Base-by-base conservation (phyloP, 2,329 filamentous ascomycete genomes). In the Zasmidium angulare region DNA sequence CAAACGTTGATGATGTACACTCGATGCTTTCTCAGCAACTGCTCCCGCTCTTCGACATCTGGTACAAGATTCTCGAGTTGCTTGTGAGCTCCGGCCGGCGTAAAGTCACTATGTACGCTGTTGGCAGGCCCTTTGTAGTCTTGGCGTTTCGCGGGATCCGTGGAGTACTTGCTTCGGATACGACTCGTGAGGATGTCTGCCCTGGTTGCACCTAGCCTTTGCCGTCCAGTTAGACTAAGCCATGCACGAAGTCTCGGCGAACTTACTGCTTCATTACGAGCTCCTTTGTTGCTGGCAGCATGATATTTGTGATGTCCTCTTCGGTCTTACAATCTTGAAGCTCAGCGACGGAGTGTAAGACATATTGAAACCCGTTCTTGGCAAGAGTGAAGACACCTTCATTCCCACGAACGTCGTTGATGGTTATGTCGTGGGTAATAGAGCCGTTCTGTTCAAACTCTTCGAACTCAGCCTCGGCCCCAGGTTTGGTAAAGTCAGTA, bases 291-390 rank as follows among this genome's bases (percentile, higher is more conserved):
- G 50, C 50, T 12, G 50, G 56, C 6, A 49, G 12, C 23, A 50
- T 1, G 2, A 58, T 2, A 3, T 60, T 26, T 17, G 46, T 56
- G 20, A 69, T 64, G 12, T 61, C 54, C 14, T 57, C 53, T 49
- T 68, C 63, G 12, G 62, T 61, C 21, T 31, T 46, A 61, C 66
- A 69, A 20, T 63, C 48, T 36, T 53, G 40, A 46, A 68, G 26
- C 2, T 17, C 40, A 10, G 31, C n/a, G 2, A 65, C 6, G 17
- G 46, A 14, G 58, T 68, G 9, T 57, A 64, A 62, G 20, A 66
- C 60, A 47, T 67, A 69, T 19, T 56, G 49, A 55, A 70, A 70
- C 20, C 68, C 68, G 26, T 69, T 63, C 2, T 56, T 54, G 40
- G 66, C 64, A 19, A 70, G 64, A 2, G 12, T 48, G 43, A 58